Base-by-base conservation (phyloP, 352 stramenopile species). In the Phytophthora hibernalis region DNA sequence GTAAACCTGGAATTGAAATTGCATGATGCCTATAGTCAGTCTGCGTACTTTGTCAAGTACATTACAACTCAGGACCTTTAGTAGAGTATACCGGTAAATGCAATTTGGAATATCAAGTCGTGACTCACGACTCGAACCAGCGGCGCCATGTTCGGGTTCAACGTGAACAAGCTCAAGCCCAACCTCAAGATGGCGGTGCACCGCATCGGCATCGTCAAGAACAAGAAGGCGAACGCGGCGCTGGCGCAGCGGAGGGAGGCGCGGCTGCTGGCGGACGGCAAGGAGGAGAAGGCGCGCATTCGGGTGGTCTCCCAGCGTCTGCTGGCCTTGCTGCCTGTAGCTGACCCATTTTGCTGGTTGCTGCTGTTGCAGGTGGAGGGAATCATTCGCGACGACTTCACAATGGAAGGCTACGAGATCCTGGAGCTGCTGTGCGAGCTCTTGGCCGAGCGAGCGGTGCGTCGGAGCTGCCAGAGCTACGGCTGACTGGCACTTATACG, bases 321-420 rank as follows among this genome's bases (percentile, higher is more conserved):
- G n/a, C 40, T 18, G 33, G 18, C 6, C 13, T 40, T 28, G 31
- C 8, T n/a, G 30, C 44, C 26, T 64, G 31, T 54, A 4, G 44
- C 0, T 43, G 42, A 38, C 8, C 35, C 11, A 28, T 20, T 33
- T 45, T 24, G 54, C 15, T 18, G 11, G 20, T 22, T 45, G n/a
- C 6, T 49, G n/a, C 15, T 49, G 13, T 12, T 47, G 13, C 59
- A 96, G 87, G 87, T 96, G 33, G 88, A 96, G 77, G 86, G 88
- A 10, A 93, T 99, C 22, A 98, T 99, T 70, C 89, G 94, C 12
- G 95, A 98, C 44, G 97, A 99, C 69, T 97, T 98, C 65, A 96
- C 93, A 12, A 90, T 98, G 28, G 95, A 99, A 77, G 96, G 94
- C 5, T 98, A 98, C 71, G 95, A 98, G 70, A 97, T 98, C 65